Percentiles rank a stretch among this genome's conserved stretches.
Conservation (phyloP, 805 yeast species). For the Dipodascus albidus region DNA sequence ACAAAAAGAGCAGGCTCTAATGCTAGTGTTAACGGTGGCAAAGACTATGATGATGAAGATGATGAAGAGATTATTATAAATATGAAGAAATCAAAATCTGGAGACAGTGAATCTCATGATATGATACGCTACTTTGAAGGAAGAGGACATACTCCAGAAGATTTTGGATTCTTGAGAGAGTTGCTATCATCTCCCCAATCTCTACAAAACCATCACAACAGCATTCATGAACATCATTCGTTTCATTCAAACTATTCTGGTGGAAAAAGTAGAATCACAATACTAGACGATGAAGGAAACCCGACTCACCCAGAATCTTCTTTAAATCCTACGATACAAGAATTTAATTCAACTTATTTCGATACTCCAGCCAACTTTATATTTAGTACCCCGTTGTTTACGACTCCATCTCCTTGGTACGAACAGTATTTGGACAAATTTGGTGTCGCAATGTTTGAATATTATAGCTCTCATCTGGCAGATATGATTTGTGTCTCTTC, state of each 20-base stretch:
- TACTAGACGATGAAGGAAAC: neutral
- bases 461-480: conserved; percentile 21
- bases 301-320: neutral
- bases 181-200: neutral
- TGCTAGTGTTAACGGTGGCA: neutral
- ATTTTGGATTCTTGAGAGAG: neutral
- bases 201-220: neutral
- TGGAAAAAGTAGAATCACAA: neutral
- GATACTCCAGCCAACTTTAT: neutral
- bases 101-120: neutral
- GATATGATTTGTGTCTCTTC: conserved; percentile 38
- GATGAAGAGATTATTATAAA: neutral
- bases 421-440: conserved; percentile 29
- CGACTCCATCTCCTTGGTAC: conserved; percentile 7
- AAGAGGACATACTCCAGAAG: neutral
- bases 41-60: conserved; percentile 2
- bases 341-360: neutral
- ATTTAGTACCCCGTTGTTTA: neutral
- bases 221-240: neutral
- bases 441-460: conserved; percentile 32
- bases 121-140: neutral
- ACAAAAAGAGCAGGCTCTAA: neutral
- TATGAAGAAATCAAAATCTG: neutral
- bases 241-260: neutral
- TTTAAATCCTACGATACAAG: neutral